phyloP scores from a whole-genome alignment of 257 asterid species.

The Solanum paucissectum region DNA sequence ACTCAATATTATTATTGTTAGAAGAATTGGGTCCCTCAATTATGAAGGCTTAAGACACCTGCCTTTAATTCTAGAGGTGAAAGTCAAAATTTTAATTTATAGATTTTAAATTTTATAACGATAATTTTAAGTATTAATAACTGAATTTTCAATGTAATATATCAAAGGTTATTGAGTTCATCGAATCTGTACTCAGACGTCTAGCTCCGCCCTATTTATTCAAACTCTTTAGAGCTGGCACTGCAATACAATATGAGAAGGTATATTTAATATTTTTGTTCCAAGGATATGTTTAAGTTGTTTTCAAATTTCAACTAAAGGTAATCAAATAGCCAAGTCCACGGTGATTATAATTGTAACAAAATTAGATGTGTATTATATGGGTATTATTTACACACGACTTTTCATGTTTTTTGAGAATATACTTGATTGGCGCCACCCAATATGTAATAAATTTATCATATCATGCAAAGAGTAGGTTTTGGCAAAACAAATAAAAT shows the following conservation, averaged over 20 bases:
- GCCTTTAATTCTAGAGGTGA: too few species aligned
- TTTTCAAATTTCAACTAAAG: neutral
- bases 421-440: neutral
- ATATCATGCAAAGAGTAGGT: conserved; percentile 8
- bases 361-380: neutral
- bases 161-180: too few species aligned
- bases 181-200: too few species aligned
- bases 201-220: too few species aligned
- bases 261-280: neutral
- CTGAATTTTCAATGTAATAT: too few species aligned
- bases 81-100: too few species aligned
- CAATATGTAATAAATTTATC: neutral
- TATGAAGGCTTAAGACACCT: neutral
- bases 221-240: neutral
- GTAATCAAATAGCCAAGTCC: neutral
- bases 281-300: neutral
- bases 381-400: neutral
- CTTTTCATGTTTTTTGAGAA: neutral
- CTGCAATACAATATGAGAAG: neutral
- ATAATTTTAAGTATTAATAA: too few species aligned
- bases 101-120: too few species aligned
- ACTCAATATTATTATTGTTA: neutral
- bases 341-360: neutral
- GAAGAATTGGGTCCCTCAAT: neutral
- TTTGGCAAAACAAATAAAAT: neutral